Evolutionary conservation across 495 filamentous ascomycete genomes (phyloP).

Genomic region (Talaromyces adpressus): DNA sequence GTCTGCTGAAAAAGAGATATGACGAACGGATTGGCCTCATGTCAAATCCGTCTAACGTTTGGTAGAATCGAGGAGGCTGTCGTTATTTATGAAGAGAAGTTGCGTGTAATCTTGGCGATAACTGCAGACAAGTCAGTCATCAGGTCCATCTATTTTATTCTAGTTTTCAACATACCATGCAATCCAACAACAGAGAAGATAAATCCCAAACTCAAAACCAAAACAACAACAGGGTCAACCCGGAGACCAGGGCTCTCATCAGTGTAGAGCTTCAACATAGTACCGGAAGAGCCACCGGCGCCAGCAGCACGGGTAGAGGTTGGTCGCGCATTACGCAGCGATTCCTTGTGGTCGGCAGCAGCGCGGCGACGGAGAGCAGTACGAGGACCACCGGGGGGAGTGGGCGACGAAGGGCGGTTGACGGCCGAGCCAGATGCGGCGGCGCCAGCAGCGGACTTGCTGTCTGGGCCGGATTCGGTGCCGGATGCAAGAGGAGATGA

Average conservation of each 20-base stretch:
- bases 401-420: constrained; percentile 75
- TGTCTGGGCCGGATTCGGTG: constrained; percentile 41
- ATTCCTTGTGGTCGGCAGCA: constrained; percentile 91
- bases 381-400: constrained; percentile 88
- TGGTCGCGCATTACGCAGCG: constrained; percentile 82
- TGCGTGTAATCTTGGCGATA: constrained; percentile 92
- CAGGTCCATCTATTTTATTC: constrained; percentile 10
- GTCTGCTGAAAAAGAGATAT: not conserved
- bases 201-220: constrained; percentile 91
- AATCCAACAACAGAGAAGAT: constrained; percentile 97
- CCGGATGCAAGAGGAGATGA: constrained; percentile 43
- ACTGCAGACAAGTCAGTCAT: constrained; percentile 47
- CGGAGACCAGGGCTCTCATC: constrained; percentile 94
- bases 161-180: constrained; percentile 62
- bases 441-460: constrained; percentile 64
- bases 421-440: constrained; percentile 54
- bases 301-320: constrained; percentile 88
- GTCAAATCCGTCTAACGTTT: not conserved
- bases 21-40: not conserved
- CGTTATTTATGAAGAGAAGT: constrained; percentile 57
- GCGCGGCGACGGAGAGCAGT: constrained; percentile 90
- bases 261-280: constrained; percentile 99
- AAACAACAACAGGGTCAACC: constrained; percentile 93
- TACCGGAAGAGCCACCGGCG: constrained; percentile 91
- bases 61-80: not conserved